phyloP scores from a whole-genome alignment of 768 basidiomycete genomes.

The Punctularia strigosozonata region DNA sequence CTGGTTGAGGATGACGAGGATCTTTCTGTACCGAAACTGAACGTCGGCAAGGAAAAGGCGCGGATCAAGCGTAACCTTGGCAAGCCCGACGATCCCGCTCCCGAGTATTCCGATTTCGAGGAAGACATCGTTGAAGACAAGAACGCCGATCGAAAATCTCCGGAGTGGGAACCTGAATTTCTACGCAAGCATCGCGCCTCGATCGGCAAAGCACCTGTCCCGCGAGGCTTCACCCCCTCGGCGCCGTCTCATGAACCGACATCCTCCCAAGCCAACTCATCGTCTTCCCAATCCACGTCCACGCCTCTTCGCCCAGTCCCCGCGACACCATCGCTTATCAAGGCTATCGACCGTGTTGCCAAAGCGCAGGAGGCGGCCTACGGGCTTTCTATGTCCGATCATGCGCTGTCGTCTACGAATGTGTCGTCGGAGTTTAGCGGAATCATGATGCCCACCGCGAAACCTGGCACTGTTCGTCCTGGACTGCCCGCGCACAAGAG shows the following conservation, averaged over 20 bases:
- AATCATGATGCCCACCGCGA: neutral
- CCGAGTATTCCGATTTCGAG: constrained; percentile 22
- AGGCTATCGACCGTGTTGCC: constrained; percentile 48
- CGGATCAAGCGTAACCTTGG: constrained; percentile 7
- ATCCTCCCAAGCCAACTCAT: too few species aligned
- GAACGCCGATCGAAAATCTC: constrained; percentile 9
- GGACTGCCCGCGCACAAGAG: neutral
- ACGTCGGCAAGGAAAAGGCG: constrained; percentile 10
- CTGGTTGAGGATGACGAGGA: constrained; percentile 13
- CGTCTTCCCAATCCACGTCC: constrained; percentile 12
- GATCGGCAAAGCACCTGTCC: constrained; percentile 5
- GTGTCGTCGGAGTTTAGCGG: neutral
- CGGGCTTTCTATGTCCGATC: constrained; percentile 6
- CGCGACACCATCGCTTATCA: constrained; percentile 53
- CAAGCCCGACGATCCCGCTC: constrained; percentile 4
- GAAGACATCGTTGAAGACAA: constrained; percentile 13
- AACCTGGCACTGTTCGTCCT: neutral
- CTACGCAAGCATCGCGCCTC: constrained; percentile 26
- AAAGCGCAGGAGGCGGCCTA: constrained; percentile 45
- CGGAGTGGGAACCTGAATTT: constrained; percentile 40
- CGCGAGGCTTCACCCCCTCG: constrained; percentile 9
- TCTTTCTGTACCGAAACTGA: constrained; percentile 10
- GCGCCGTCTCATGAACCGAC: too few species aligned
- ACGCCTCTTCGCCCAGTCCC: constrained; percentile 31
- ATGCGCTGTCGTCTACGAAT: neutral